Conservation (phyloP, 2,329 filamentous ascomycete species). For the Diaporthe citri region DNA sequence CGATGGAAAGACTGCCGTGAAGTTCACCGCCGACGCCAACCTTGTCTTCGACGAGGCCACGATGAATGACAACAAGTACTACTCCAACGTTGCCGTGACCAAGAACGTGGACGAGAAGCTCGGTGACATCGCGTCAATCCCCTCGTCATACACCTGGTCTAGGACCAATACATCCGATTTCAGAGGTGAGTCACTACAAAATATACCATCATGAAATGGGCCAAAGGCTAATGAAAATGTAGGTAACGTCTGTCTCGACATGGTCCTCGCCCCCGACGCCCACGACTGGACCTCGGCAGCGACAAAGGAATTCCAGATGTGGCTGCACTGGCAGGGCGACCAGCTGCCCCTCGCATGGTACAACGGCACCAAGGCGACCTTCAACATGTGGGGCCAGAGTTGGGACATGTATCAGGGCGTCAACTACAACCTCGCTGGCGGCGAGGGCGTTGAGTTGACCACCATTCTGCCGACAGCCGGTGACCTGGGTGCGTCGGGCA, state of each 20-base stretch:
- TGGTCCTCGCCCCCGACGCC: slow-evolving; percentile 19
- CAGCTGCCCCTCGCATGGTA: slow-evolving; percentile 34
- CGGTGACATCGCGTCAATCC: slow-evolving; percentile 26
- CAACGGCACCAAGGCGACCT: slow-evolving; percentile 34
- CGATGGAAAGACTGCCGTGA: slow-evolving; percentile 17
- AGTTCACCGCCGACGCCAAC: slow-evolving; percentile 35
- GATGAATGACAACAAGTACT: slow-evolving; percentile 34
- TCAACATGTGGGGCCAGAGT: slow-evolving; percentile 31
- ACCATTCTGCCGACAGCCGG: slow-evolving; percentile 16
- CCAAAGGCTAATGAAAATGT: neutral
- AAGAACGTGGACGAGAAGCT: slow-evolving; percentile 29
- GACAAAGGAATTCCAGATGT: slow-evolving; percentile 35
- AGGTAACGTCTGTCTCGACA: slow-evolving; percentile 31
- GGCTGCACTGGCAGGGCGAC: slow-evolving; percentile 35
- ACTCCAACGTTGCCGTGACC: slow-evolving; percentile 32
- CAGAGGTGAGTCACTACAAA: neutral
- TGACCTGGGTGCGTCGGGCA: slow-evolving; percentile 26
- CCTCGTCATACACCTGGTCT: slow-evolving; percentile 32
- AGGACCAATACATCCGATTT: slow-evolving; percentile 33
- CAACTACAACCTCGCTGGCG: slow-evolving; percentile 34
- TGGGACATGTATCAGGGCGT: slow-evolving; percentile 36
- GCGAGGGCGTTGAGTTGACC: slow-evolving; percentile 29
- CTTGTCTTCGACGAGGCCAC: slow-evolving; percentile 31
- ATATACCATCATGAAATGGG: too few species aligned
- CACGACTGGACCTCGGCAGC: slow-evolving; percentile 32